A percentile compares a stretch with the other conserved stretches of the same genome.
phyloP scores from a whole-genome alignment of 495 filamentous ascomycete species.

The Achaetomiella virescens region DNA sequence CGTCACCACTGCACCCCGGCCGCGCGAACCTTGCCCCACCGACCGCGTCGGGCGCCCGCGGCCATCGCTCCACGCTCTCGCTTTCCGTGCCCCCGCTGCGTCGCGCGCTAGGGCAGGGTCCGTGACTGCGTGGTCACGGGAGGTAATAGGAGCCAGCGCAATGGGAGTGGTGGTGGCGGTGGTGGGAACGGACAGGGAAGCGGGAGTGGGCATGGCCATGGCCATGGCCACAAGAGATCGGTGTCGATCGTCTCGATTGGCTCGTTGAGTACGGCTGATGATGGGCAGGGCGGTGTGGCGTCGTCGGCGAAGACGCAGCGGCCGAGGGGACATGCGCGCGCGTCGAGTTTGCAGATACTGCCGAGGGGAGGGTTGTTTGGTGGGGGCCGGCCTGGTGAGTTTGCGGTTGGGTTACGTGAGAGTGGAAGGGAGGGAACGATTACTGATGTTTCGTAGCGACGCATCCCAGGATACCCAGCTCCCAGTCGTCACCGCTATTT shows the following conservation, averaged over 20 bases:
- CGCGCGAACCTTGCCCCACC: conserved; percentile 28
- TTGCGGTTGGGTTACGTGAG: no score
- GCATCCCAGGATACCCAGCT: conserved; percentile 30
- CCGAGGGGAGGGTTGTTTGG: conserved; percentile 44
- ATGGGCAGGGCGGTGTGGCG: conserved; percentile 1
- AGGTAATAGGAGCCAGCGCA: background rate
- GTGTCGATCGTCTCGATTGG: conserved; percentile 94
- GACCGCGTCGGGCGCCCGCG: conserved; percentile 36
- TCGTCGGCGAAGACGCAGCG: conserved; percentile 36
- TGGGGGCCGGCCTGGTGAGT: conserved; percentile 31
- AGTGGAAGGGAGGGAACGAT: background rate
- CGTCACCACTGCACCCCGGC: conserved; percentile 20
- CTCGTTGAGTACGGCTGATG: conserved; percentile 44
- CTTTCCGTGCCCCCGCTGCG: conserved; percentile 46
- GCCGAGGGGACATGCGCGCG: conserved; percentile 66
- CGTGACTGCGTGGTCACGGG: conserved; percentile 23
- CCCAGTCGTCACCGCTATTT: conserved; percentile 41
- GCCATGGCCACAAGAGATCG: conserved; percentile 58
- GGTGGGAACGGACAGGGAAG: background rate
- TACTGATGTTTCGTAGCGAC: conserved; percentile 29
- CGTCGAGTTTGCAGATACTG: conserved; percentile 75
- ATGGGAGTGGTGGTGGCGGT: background rate
- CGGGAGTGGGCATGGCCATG: conserved; percentile 11
- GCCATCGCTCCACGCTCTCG: conserved; percentile 54
- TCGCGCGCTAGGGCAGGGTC: conserved; percentile 34